Evolutionary conservation across 2,329 filamentous ascomycete species (phyloP).

Genomic region (Colletotrichum shisoi): DNA sequence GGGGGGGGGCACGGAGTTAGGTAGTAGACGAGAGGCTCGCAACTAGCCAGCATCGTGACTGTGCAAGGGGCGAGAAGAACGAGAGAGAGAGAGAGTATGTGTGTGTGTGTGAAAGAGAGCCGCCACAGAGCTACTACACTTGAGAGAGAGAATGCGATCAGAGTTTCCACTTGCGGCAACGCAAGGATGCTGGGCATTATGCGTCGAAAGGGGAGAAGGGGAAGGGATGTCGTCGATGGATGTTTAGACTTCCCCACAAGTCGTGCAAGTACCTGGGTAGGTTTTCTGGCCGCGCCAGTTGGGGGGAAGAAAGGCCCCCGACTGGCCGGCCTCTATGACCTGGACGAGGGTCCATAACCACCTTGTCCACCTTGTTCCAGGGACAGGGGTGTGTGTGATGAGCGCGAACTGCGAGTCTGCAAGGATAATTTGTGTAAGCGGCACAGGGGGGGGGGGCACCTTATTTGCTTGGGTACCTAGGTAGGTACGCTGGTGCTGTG

Average conservation of each 20-base stretch:
- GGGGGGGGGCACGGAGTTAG: no score
- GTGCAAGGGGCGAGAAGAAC: conserved; percentile 33
- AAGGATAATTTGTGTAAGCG: conserved; percentile 40
- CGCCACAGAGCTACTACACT: no score
- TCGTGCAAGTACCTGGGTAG: conserved; percentile 30
- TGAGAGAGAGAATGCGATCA: conserved; percentile 40
- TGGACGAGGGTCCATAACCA: conserved; percentile 35
- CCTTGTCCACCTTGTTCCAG: conserved; percentile 12
- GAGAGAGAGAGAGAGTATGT: not conserved
- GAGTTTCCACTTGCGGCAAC: conserved; percentile 47
- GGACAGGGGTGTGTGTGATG: conserved; percentile 22
- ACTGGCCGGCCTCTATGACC: conserved; percentile 31
- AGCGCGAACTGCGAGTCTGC: conserved; percentile 3
- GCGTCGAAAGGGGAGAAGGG: conserved; percentile 47
- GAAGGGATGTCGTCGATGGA: conserved; percentile 45
- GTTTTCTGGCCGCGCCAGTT: conserved; percentile 44
- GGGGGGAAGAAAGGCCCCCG: conserved; percentile 42
- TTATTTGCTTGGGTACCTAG: no score
- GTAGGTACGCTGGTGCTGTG: conserved; percentile 12
- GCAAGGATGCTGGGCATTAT: conserved; percentile 47
- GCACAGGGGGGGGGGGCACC: conserved; percentile 39
- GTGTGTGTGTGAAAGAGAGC: no score
- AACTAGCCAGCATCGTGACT: conserved; percentile 44
- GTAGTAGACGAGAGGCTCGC: conserved; percentile 41
- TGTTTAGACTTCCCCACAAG: conserved; percentile 48